phyloP scores from a whole-genome alignment of 2,329 filamentous ascomycete species.

The Colletotrichum sp. region DNA sequence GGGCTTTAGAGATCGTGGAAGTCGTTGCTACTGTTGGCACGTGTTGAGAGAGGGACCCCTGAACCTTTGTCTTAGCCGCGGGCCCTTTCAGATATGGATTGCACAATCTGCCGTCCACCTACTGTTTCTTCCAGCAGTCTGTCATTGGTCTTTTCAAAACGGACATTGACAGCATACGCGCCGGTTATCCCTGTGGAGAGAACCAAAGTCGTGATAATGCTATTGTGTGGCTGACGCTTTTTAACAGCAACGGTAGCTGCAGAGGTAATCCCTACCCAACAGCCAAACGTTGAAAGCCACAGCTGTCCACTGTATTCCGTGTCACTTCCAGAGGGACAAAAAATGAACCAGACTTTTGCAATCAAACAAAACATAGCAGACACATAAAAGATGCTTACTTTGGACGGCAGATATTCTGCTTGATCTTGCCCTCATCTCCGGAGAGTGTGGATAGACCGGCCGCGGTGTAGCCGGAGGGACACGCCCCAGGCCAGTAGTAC shows the following conservation, averaged over 20 bases:
- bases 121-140: background rate
- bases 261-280: background rate
- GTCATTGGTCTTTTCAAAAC: background rate
- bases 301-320: background rate
- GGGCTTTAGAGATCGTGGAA: background rate
- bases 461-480: background rate
- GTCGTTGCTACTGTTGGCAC: background rate
- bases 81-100: background rate
- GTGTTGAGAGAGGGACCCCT: background rate
- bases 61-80: background rate
- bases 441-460: background rate
- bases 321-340: background rate
- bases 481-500: background rate
- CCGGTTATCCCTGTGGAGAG: background rate
- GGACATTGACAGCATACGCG: background rate
- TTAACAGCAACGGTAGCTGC: background rate
- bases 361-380: background rate
- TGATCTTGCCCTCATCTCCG: background rate
- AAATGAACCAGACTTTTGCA: background rate
- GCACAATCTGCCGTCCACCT: too few relatives aligned
- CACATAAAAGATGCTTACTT: background rate
- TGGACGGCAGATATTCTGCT: background rate
- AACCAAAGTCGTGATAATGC: background rate
- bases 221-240: background rate
- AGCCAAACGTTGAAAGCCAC: background rate